Conservation (phyloP, 2,329 filamentous ascomycete species). For the Ramularia endophylla region DNA sequence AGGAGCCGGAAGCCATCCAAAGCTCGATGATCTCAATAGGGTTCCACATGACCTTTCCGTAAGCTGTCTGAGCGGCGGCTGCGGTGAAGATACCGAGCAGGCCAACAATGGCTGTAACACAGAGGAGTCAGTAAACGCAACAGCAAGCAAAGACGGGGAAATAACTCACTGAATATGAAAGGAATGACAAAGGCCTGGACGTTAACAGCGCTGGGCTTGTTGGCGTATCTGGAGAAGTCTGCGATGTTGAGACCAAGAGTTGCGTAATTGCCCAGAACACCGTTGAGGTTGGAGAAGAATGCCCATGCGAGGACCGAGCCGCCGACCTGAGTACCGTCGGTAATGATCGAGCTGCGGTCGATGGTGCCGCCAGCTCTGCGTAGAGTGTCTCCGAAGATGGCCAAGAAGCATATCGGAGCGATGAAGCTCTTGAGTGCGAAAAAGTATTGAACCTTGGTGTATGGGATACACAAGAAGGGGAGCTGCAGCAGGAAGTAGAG, state of each 20-base stretch:
- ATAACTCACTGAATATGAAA: conserved; percentile 40
- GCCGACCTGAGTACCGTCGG: conserved; percentile 20
- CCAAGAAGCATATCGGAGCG: conserved; percentile 30
- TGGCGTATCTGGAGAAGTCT: conserved; percentile 31
- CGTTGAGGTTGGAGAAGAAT: conserved; percentile 25
- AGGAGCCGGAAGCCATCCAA: conserved; percentile 20
- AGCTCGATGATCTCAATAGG: conserved; percentile 32
- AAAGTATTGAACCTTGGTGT: conserved; percentile 30
- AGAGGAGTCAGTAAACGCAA: too few species aligned
- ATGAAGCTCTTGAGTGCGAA: conserved; percentile 38
- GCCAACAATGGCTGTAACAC: conserved; percentile 37
- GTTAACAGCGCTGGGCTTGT: conserved; percentile 26
- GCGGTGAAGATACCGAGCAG: conserved; percentile 47
- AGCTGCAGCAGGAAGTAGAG: conserved; percentile 51
- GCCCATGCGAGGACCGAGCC: conserved; percentile 28
- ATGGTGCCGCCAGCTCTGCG: conserved; percentile 26
- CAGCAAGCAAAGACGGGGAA: too few species aligned
- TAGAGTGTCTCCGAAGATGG: conserved; percentile 27
- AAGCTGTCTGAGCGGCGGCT: conserved; percentile 47
- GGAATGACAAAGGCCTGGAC: conserved; percentile 38
- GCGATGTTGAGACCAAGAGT: conserved; percentile 31
- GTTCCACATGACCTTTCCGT: conserved; percentile 39
- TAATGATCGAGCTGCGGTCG: conserved; percentile 28
- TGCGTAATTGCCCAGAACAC: conserved; percentile 28
- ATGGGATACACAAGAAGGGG: conserved; percentile 51